Base-by-base conservation (phyloP, 192 early-diverging fungal genomes). In the Rhizophagus prolifer region DNA sequence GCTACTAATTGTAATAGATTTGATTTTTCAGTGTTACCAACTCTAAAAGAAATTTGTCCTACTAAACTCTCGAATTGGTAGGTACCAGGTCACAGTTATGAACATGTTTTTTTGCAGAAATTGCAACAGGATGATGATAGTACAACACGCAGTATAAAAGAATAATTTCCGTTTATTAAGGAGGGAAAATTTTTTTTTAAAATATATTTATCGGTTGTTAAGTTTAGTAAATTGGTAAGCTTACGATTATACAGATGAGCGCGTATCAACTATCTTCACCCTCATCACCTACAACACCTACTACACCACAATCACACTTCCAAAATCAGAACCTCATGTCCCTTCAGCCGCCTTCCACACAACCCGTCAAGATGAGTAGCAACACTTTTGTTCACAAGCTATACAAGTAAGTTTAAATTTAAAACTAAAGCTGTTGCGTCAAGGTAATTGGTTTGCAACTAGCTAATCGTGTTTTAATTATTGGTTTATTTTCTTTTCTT, bases 351-450 rank as follows among this genome's bases (percentile, higher is more conserved):
- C 81, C 85, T 25, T 82, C 83, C 63, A 72, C 77, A 65, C 36
- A 76, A 25, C 72, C 82, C 16, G 84, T 79, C 46, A 85, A 85
- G 72, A 80, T 81, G 50, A 83, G 80, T 69, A 88, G 79, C 30
- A 88, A 88, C 46, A 88, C 87, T 2, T 88, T 88, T 83, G 87
- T 86, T 50, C 85, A 88, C 66, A 88, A 88, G 71, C 60, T 86
- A n/a, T 86, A 84, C 81, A 86, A 86, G 85, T 88, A 88, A 72
- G 75, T 67, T 67, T 38, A 38, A 38, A 9, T 38, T 67, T 67
- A 36, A 67, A 67, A n/a, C 21, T 36, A 21, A 47, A 19, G 47
- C 47, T 54, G 47, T 54, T 54, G 47, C 47, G 13, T 19, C 47
- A 54, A 54, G 47, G 47, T 54, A 54, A 54, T 54, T 21, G 47